phyloP scores from a whole-genome alignment of 805 yeast species.

The Brettanomyces naardenensis region DNA sequence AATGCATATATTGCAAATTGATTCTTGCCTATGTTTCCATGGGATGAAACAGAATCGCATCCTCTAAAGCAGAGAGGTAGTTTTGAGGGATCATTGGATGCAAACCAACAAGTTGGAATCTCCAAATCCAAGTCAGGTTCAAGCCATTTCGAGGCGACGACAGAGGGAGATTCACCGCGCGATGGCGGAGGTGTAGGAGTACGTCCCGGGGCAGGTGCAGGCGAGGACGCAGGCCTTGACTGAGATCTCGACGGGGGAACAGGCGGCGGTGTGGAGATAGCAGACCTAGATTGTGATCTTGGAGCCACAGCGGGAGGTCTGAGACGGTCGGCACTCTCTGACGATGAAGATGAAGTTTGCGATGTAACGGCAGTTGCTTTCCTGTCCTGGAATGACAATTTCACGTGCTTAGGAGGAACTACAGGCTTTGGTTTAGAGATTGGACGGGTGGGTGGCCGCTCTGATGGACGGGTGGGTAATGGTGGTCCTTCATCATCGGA shows the following conservation, averaged over 20 bases:
- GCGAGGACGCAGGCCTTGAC: constrained; percentile 7
- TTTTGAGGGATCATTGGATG: constrained; percentile 17
- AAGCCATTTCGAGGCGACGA: constrained; percentile 15
- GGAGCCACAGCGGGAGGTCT: background rate
- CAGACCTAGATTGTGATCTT: background rate
- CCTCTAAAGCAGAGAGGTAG: constrained; percentile 34
- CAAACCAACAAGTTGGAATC: constrained; percentile 39
- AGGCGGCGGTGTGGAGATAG: constrained; percentile 4
- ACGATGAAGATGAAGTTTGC: no score
- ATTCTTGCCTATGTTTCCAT: constrained; percentile 21
- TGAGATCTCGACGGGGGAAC: constrained; percentile 10
- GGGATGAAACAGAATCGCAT: constrained; percentile 26
- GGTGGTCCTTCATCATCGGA: no score
- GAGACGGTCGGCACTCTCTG: no score
- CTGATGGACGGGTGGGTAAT: no score
- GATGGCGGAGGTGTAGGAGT: constrained; percentile 31
- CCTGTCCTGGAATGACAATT: no score
- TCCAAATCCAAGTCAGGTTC: constrained; percentile 35
- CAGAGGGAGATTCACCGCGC: constrained; percentile 13
- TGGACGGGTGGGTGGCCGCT: no score
- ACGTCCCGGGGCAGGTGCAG: constrained; percentile 7
- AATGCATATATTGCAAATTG: constrained; percentile 28
- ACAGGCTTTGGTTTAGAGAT: no score
- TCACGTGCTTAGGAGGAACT: no score
- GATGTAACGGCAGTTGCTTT: no score